Evolutionary conservation across 2,329 filamentous ascomycete genomes (phyloP), one percentile per base, ranked within the genome.

Genomic region (Alternaria longipes): DNA sequence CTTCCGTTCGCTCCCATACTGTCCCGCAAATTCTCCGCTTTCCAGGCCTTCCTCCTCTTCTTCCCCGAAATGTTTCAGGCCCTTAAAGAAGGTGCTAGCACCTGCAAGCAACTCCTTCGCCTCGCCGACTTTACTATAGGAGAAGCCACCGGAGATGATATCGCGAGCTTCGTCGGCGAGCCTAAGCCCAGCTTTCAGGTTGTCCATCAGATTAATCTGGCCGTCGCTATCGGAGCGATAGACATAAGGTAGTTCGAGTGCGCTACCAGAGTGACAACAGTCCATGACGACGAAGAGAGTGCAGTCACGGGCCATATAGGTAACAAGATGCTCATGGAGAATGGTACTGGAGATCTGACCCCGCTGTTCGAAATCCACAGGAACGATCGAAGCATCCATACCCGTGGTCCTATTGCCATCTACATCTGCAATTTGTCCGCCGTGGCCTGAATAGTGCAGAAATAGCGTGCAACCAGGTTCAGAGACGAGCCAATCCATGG

Each of bases 181-280:
- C 16, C 78, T 74, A 2, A 83, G 75, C 1, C 86, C 86, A 40
- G 82, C 76, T 62, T 84, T 81, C 32, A 88, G 66, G 47, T 86
- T 86, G 71, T 88, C 84, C 57, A 88, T 78, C 22, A 87, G 69
- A 60, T 80, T 84, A 56, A 88, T 80, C 58, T 86, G 85, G 41
- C 86, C 86, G 11, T 87, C 83, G 26, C 81, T 81, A 65, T 88
- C 85, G 4, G 81, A 81, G 24, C 85, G 84, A 70, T 85, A 89
- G 20, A 88, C 83, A 61, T 80, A 89, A 0, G 87, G 86, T 1
- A 89, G 74, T 60, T 88, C 86, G 41, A 87, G 80, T 0, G 85
- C 86, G 0, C 85, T 87, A 30, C 86, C 86, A 2, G 84, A 86
- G 72, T 89, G 87, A 68, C 87, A 89, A 74, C 86, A 89, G 71